Percentiles rank a stretch among this genome's conserved stretches.
phyloP scores from a whole-genome alignment of 768 basidiomycete genomes.

The Lactarius evosmus region DNA sequence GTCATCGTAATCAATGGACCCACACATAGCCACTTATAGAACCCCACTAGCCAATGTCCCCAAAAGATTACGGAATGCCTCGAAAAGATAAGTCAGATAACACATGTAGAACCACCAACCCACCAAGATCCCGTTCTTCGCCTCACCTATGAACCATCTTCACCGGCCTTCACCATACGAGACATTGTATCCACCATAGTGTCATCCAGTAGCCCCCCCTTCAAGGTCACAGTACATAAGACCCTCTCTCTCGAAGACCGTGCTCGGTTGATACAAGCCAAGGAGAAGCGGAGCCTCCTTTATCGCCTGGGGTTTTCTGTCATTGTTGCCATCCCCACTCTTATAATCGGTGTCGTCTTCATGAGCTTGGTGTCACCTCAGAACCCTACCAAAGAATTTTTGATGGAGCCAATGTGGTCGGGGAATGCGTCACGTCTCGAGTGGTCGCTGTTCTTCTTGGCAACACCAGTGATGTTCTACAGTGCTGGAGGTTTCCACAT shows the following conservation, averaged over 20 bases:
- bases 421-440: slow-evolving; percentile 58
- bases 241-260: slow-evolving; percentile 61
- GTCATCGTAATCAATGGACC: slow-evolving; percentile 29
- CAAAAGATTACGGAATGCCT: slow-evolving; percentile 46
- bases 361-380: slow-evolving; percentile 59
- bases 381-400: slow-evolving; percentile 46
- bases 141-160: slow-evolving; percentile 49
- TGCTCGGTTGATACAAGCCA: slow-evolving; percentile 51
- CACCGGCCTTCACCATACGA: slow-evolving; percentile 62
- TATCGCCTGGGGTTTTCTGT: slow-evolving; percentile 55
- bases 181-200: slow-evolving; percentile 50
- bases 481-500: slow-evolving; percentile 56
- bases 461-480: slow-evolving; percentile 70
- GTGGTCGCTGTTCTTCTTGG: slow-evolving; percentile 63
- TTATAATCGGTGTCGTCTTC: slow-evolving; percentile 74
- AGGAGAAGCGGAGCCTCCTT: slow-evolving; percentile 55
- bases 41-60: slow-evolving; percentile 49
- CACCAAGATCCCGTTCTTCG: slow-evolving; percentile 46
- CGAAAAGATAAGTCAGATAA: slow-evolving; percentile 36
- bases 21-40: slow-evolving; percentile 10
- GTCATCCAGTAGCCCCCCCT: slow-evolving; percentile 41
- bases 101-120: slow-evolving; percentile 42
- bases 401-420: slow-evolving; percentile 59
- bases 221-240: slow-evolving; percentile 44
- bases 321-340: slow-evolving; percentile 69